Percentiles rank a stretch among this genome's conserved stretches.
phyloP scores from a whole-genome alignment of 331 rosid genomes.

The Saraca asoca region DNA sequence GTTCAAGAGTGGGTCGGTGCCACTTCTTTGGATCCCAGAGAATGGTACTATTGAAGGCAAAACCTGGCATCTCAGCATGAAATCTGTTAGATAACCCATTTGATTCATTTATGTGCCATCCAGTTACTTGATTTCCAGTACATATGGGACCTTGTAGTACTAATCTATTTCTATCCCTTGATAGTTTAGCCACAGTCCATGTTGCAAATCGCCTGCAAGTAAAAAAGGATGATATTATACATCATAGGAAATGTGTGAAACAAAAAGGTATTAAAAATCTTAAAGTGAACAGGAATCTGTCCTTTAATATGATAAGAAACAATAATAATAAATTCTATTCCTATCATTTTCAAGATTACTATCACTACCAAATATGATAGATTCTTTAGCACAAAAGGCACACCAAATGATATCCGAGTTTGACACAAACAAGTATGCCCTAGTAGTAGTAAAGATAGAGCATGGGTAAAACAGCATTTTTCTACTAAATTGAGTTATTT shows the following conservation, averaged over 20 bases:
- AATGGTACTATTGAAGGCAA: slow-evolving; percentile 90
- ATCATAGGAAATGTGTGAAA: slow-evolving; percentile 20
- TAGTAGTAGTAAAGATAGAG: neutral
- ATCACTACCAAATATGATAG: neutral
- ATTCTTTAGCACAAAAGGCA: neutral
- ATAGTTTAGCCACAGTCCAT: slow-evolving; percentile 70
- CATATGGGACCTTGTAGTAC: slow-evolving; percentile 76
- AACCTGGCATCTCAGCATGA: slow-evolving; percentile 74
- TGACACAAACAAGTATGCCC: neutral
- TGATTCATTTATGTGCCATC: slow-evolving; percentile 74
- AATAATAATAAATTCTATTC: neutral
- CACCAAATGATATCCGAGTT: neutral
- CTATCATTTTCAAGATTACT: neutral
- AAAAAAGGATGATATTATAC: slow-evolving; percentile 25
- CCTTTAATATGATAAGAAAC: neutral
- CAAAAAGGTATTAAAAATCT: neutral
- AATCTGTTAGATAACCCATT: slow-evolving; percentile 54
- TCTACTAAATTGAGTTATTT: neutral
- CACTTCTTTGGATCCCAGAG: slow-evolving; percentile 84
- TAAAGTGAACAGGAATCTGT: neutral
- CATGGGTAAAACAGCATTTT: neutral
- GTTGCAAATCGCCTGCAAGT: slow-evolving; percentile 81
- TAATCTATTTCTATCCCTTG: slow-evolving; percentile 40
- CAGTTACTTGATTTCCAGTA: slow-evolving; percentile 75
- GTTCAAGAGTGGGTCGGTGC: slow-evolving; percentile 72